Evolutionary conservation across 306 rosid species (phyloP).

Genomic region (Acacia confusa): DNA sequence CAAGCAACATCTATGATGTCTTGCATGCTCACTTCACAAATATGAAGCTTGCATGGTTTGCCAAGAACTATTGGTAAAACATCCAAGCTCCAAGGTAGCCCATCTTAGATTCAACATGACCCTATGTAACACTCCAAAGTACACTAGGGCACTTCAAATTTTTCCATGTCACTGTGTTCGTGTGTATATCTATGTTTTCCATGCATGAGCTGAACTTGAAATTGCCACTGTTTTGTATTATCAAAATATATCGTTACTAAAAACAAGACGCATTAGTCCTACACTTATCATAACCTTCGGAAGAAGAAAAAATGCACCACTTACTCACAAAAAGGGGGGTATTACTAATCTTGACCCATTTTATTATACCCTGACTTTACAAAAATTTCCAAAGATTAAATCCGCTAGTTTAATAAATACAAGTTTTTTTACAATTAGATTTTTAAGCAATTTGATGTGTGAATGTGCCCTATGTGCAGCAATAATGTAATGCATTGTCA

Average conservation of each 20-base stretch:
- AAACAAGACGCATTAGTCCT: not conserved
- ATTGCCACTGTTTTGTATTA: not conserved
- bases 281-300: not conserved
- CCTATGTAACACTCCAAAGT: too few relatives aligned
- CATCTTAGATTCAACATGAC: too few relatives aligned
- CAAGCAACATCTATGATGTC: not conserved
- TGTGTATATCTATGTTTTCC: not conserved
- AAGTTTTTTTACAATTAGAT: not conserved
- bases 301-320: not conserved
- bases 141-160: not conserved
- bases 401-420: not conserved
- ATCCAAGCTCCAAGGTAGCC: too few relatives aligned
- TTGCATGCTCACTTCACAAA: not conserved
- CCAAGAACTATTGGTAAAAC: too few relatives aligned
- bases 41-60: too few relatives aligned
- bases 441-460: not conserved
- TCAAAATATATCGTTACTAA: not conserved
- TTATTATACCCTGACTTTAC: too few relatives aligned
- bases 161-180: not conserved
- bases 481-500: not conserved
- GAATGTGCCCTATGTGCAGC: not conserved
- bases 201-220: not conserved
- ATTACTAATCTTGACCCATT: too few relatives aligned
- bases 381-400: not conserved
- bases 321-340: too few relatives aligned